Evolutionary conservation across 148 eudicot genomes (phyloP), one percentile per base, ranked within the genome.

Genomic region (Talinum fruticosum): DNA sequence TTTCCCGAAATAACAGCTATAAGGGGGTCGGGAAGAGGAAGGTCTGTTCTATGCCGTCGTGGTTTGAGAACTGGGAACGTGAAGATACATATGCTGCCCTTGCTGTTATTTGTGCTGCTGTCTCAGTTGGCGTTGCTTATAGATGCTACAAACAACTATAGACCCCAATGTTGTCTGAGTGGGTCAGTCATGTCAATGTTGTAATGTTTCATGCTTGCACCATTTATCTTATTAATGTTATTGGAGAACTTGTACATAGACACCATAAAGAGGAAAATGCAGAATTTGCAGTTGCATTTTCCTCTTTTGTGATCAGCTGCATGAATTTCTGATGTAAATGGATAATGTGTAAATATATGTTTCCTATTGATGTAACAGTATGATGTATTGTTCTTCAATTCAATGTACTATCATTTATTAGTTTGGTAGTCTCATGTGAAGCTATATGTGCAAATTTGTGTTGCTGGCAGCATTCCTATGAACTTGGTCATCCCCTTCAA

Each of bases 21-120:
- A 90, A 85, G 59, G 89, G 85, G 64, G 72, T 32, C 59, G 73
- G 82, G 1, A 74, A 86, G 65, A 88, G 88, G 13, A 93, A 84
- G 87, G 92, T 87, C 33, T 91, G 89, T 69, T 78, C 90, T 5
- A 88, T 86, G 90, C 97, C 97, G 24, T 87, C 93, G 6, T 93
- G 97, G 99, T 82, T 85, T 30, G 97, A 93, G 85, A 85, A 82
- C 85, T 89, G 97, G 96, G 99, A 96, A 82, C 88, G 89, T 47
- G 99, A 96, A 78, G 99, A 96, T 84, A 85, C 94, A 28, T 96
- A 90, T 76, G 97, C 97, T 36, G 86, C 93, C 24, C 88, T 96
- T 82, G 90, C 95, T 59, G 89, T 91, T 73, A 78, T 91, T 26
- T 85, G 85, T 87, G 98, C 98, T 81, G 91, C 86, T 59, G 71